Base-by-base conservation (phyloP, 2,329 filamentous ascomycete genomes). In the Paraphoma chrysanthemicola region DNA sequence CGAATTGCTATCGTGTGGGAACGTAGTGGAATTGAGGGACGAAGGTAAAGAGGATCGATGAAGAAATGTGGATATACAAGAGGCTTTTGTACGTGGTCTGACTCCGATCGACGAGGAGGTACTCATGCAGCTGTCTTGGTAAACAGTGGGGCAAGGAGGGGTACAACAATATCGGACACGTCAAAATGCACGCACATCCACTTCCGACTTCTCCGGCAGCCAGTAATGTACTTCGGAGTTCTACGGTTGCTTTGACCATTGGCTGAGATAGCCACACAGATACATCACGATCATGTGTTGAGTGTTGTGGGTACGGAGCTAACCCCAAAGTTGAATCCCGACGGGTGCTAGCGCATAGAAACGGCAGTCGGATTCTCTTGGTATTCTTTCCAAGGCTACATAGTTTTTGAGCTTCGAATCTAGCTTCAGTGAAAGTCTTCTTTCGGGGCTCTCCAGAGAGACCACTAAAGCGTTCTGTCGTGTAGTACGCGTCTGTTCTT, bases 91-190 rank as follows among this genome's bases (percentile, higher is more conserved):
- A 17, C 17, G 39, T 30, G 14, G 5, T 33, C 23, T 12, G 11
- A 33, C 4, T 44, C 36, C 38, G 33, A 45, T 51, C n/a, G 11
- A 7, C 48, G 18, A 12, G 14, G 6, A 18, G 16, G 51, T 30
- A 51, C 49, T 41, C 36, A 53, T 60, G 54, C 57, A 58, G 12
- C 10, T 18, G 50, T 47, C 41, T 55, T 54, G 41, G 51, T 44
- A 56, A 51, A 44, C 31, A 45, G 57, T 50, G 60, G 60, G 60
- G 57, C 60, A 60, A 31, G 51, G 60, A 58, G 60, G 60, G 60
- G 57, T 43, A 56, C 38, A 50, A 31, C 49, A 46, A 14, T 36
- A 7, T 36, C 33, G 33, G 6, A 36, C 33, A 36, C 33, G 33
- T 36, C 33, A 36, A 36, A 36, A 36, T 36, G 33, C 14, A 10